Base-by-base conservation (phyloP, 805 yeast genomes). In the Candida ipomoeae region DNA sequence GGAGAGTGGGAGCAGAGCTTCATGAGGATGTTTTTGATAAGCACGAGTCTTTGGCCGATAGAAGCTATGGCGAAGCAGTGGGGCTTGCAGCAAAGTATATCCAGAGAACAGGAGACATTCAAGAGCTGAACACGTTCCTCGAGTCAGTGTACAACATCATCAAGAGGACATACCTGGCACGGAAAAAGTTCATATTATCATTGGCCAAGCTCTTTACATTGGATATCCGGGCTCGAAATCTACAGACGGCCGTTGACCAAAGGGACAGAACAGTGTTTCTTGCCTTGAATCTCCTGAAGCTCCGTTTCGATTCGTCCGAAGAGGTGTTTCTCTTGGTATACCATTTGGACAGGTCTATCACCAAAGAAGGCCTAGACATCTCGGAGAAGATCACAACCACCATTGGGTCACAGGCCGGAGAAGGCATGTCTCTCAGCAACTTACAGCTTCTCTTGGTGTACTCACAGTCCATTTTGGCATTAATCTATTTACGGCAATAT, bases 11-110 rank as follows among this genome's bases (percentile, higher is more conserved):
- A 0, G 50, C 70, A 0, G 74, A 71, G 0, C 66, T 87, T 49
- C 87, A 86, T 56, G 61, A 62, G 18, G 80, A 75, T 7, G 58
- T 89, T 3, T 81, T 78, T 56, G 84, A 79, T 18, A 85, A 83
- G 52, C 82, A 87, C 60, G 92, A 87, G 61, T 79, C 89, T 1
- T 72, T 89, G 60, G 78, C 87, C 20, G 91, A 85, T 44, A 67
- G 83, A 6, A 75, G 82, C 46, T 82, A 87, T 55, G 64, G 74
- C 2, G 87, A 83, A 50, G 94, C 92, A 0, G 60, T 88, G 6
- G 77, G 67, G 48, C 52, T 73, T 21, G 87, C 89, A 0, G 74
- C 78, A 2, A 59, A 64, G 0, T 84, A 81, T 60, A 58, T 78
- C 37, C 17, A 46, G 6, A 44, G 39, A 5, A 33, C 36, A 0